Conservation (phyloP, 441 rosid genomes). For the Macaranga tanarius region DNA sequence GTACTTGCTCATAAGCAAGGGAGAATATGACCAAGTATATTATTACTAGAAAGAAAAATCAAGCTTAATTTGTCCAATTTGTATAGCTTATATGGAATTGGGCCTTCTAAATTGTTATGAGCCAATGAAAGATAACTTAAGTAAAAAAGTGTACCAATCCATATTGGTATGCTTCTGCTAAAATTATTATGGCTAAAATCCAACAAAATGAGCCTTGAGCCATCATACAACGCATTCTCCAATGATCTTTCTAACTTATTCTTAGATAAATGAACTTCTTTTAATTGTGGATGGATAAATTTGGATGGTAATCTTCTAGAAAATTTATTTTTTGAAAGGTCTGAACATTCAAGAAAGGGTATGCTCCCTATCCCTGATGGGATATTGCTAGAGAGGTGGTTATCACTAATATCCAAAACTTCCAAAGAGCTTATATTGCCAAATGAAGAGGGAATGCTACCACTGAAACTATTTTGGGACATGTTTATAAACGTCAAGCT, state of each 20-base stretch:
- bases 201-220: constrained; percentile 5
- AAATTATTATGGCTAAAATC: constrained; percentile 26
- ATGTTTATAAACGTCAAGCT: neutral
- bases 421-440: neutral
- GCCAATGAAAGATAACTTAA: neutral
- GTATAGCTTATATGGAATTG: constrained; percentile 9
- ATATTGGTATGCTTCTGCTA: neutral
- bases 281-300: neutral
- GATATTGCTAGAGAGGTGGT: constrained; percentile 3
- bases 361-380: constrained; percentile 18
- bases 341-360: neutral
- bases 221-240: neutral
- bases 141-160: neutral
- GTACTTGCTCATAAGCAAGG: neutral
- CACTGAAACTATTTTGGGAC: constrained; percentile 11
- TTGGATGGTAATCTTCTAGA: constrained; percentile 21
- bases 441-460: constrained; percentile 25
- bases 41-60: constrained; percentile 12
- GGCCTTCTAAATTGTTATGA: constrained; percentile 12
- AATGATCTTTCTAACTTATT: constrained; percentile 26
- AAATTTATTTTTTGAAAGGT: constrained; percentile 23
- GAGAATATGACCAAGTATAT: constrained; percentile 5
- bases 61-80: neutral
- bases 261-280: constrained; percentile 15
- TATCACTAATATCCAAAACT: constrained; percentile 8